Base-by-base conservation (phyloP, 805 yeast species). In the Metahyphopichia silvanorum region DNA sequence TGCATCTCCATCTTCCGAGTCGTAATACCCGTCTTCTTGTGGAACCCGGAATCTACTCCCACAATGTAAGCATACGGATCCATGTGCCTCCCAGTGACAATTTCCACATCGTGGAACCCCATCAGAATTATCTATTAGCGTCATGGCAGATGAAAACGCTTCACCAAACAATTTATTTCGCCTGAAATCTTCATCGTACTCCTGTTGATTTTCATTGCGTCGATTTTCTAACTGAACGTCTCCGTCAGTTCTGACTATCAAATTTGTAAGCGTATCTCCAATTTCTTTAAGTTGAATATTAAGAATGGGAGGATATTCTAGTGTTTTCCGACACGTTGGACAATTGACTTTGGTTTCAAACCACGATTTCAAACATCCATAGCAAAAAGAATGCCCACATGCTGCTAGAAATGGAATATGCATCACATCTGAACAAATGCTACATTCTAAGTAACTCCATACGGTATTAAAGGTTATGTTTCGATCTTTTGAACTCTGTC, bases 61-160 rank as follows among this genome's bases (percentile, higher is more conserved):
- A 54, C 93, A 84, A 46, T 83, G 82, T 5, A 76, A 66, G 47
- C 93, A 84, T n/a, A 57, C 63, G 3, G 69, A 58, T 0, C 85
- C 87, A 39, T 75, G 76, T 1, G 82, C 77, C 46, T 84, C 91
- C 91, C 91, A 84, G 47, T 79, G 87, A 51, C 93, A 84, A 35
- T 76, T 72, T 6, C 83, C 75, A 48, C 93, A 84, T 34, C 91
- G 57, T 0, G 83, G 76, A 7, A 83, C 85, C 2, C 88, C 88
- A 46, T 84, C 91, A 18, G 76, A 75, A 18, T 61, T 63, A 46
- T 81, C 88, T 1, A 79, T 61, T 3, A 77, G 53, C 0, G 82
- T 78, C 11, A 66, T 54, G 2, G 77, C 74, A 12, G 68, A 49
- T n/a, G 64, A 57, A 52, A 82, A 80, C 2, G 70, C 49, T 21